A percentile compares a stretch with the other conserved stretches of the same genome.
phyloP scores from a whole-genome alignment of 2,329 filamentous ascomycete genomes.

The Colletotrichum eremochloae region DNA sequence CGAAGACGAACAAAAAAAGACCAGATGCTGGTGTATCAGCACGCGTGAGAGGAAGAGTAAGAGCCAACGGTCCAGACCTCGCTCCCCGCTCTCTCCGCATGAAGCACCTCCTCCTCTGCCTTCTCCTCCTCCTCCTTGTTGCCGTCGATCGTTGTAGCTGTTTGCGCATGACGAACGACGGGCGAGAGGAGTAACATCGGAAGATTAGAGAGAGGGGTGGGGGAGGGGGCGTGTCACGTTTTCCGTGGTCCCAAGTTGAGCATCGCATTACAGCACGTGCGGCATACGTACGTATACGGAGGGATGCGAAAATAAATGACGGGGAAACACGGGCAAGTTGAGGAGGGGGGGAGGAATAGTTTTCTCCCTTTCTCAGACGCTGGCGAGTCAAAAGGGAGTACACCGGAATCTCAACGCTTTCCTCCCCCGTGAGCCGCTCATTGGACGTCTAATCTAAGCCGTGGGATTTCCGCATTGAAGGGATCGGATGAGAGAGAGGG shows the following conservation, averaged over 20 bases:
- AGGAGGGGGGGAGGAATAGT: background rate
- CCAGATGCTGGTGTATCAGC: background rate
- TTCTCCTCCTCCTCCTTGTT: slow-evolving; percentile 18
- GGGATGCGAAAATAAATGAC: background rate
- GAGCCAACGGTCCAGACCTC: slow-evolving; percentile 36
- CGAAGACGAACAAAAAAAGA: background rate
- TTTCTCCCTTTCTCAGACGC: background rate
- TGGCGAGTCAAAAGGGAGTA: slow-evolving; percentile 20
- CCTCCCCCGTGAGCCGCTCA: background rate
- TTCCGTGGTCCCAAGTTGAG: slow-evolving; percentile 31
- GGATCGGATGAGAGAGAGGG: slow-evolving; percentile 21
- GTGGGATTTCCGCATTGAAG: slow-evolving; percentile 1
- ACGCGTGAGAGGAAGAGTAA: slow-evolving; percentile 22
- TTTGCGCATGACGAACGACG: slow-evolving; percentile 34
- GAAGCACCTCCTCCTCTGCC: slow-evolving; percentile 36
- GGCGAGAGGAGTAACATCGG: background rate
- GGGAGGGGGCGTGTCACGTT: slow-evolving; percentile 28
- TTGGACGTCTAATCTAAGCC: background rate
- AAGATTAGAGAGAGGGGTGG: background rate
- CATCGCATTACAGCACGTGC: background rate
- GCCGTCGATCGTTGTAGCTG: slow-evolving; percentile 33
- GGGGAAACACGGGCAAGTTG: background rate
- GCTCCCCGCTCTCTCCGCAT: slow-evolving; percentile 15
- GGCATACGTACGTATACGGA: background rate
- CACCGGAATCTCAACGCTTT: background rate